A percentile compares a stretch with the other conserved stretches of the same genome.
Evolutionary conservation across 1,284 basidiomycete genomes (phyloP).

Genomic region (Sporisorium iseilematis-ciliati): DNA sequence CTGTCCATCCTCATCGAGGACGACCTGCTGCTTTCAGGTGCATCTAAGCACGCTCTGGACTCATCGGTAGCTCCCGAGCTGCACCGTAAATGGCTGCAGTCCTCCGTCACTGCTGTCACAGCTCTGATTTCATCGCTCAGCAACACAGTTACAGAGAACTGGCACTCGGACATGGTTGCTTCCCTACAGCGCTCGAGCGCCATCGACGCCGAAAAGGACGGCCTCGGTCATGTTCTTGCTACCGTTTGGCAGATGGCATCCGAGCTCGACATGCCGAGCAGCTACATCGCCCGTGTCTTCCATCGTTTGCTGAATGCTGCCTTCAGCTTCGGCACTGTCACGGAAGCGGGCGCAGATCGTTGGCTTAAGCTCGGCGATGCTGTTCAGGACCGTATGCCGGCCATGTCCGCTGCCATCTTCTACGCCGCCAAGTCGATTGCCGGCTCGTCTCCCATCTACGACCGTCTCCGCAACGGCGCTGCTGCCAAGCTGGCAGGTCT

Average conservation of each 20-base stretch:
- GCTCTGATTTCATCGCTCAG: slow-evolving; percentile 43
- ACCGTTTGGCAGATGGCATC: slow-evolving; percentile 34
- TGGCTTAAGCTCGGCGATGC: slow-evolving; percentile 61
- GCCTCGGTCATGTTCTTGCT: slow-evolving; percentile 36
- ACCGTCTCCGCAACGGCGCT: slow-evolving; percentile 88
- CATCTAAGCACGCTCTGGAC: slow-evolving; percentile 43
- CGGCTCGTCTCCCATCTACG: slow-evolving; percentile 74
- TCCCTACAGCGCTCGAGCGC: slow-evolving; percentile 31
- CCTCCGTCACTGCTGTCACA: slow-evolving; percentile 47
- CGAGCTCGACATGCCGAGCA: slow-evolving; percentile 16
- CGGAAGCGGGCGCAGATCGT: slow-evolving; percentile 47
- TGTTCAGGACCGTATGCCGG: slow-evolving; percentile 31
- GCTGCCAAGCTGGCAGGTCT: slow-evolving; percentile 83
- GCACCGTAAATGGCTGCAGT: slow-evolving; percentile 38
- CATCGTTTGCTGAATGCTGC: slow-evolving; percentile 59
- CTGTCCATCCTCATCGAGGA: slow-evolving; percentile 70
- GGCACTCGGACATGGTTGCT: slow-evolving; percentile 48
- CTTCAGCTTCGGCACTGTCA: slow-evolving; percentile 59
- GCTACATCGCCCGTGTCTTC: slow-evolving; percentile 57
- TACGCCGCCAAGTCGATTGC: slow-evolving; percentile 46
- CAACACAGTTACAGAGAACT: slow-evolving; percentile 34
- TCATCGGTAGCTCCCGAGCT: slow-evolving; percentile 7
- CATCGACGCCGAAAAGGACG: slow-evolving; percentile 29
- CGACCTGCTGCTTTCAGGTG: slow-evolving; percentile 71
- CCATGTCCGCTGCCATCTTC: slow-evolving; percentile 46